These are phyloP conservation scores for Lupinus albus DNA, from an alignment of 306 rosid species.

Conservation along the genomic window DNA sequence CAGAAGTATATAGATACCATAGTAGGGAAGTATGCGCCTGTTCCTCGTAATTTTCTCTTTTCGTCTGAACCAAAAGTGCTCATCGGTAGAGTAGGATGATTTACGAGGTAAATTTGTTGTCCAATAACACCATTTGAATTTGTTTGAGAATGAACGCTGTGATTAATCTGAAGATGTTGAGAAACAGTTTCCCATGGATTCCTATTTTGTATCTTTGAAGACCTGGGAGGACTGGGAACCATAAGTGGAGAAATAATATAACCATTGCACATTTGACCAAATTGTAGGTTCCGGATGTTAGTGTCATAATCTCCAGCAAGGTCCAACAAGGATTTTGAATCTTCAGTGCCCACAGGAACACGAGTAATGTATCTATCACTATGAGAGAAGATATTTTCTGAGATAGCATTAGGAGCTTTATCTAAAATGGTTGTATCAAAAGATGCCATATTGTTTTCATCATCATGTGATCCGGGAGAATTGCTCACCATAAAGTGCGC, in stretches of 20 bases:
- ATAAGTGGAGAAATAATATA: conserved; percentile 49
- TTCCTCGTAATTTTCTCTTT: conserved; percentile 66
- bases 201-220: conserved; percentile 53
- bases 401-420: conserved; percentile 37
- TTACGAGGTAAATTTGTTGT: conserved; percentile 46
- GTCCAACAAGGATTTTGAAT: conserved; percentile 58
- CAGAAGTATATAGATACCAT: conserved; percentile 49
- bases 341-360: conserved; percentile 47
- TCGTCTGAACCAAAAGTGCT: conserved; percentile 57
- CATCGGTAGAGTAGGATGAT: conserved; percentile 48
- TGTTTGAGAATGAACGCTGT: conserved; percentile 47
- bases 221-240: conserved; percentile 62
- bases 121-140: conserved; percentile 56
- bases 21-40: conserved; percentile 77
- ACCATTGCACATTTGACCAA: conserved; percentile 57
- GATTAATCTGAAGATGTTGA: conserved; percentile 49
- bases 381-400: conserved; percentile 43
- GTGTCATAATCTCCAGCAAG: conserved; percentile 76
- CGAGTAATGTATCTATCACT: conserved; percentile 37
- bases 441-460: conserved; percentile 40
- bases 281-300: conserved; percentile 58
- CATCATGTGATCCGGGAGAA: conserved; percentile 39
- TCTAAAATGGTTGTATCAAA: conserved; percentile 36
- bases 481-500: conserved; percentile 40
- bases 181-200: conserved; percentile 58